Conservation (phyloP, 352 stramenopile genomes). For the Phytophthora pistaciae region DNA sequence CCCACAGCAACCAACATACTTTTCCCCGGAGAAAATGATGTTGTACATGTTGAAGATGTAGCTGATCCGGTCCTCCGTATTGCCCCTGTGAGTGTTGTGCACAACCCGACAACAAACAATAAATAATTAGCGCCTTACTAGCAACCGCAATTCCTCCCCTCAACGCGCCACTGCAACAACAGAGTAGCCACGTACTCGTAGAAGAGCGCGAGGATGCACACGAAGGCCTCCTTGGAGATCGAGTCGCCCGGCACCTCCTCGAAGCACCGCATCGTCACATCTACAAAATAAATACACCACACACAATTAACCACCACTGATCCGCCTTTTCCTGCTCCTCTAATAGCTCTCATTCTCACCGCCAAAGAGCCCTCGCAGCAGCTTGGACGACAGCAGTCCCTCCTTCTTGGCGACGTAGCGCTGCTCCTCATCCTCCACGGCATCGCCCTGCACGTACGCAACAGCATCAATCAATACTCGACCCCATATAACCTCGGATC, state of each 20-base stretch:
- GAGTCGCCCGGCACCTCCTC: conserved; percentile 59
- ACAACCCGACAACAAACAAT: conserved; percentile 20
- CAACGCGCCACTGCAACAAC: neutral
- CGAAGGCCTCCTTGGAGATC: conserved; percentile 80
- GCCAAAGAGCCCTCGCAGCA: conserved; percentile 79
- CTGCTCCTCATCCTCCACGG: conserved; percentile 71
- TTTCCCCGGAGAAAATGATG: conserved; percentile 74
- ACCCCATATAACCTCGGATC: neutral
- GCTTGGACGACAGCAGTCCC: conserved; percentile 77
- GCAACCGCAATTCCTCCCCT: neutral
- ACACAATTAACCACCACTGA: neutral
- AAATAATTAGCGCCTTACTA: too few species aligned
- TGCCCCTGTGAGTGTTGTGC: conserved; percentile 55
- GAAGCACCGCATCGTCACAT: conserved; percentile 73
- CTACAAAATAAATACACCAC: conserved; percentile 17
- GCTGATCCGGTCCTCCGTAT: conserved; percentile 89
- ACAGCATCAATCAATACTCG: neutral
- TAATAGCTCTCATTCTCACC: conserved; percentile 40
- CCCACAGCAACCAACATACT: conserved; percentile 42
- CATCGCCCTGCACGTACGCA: conserved; percentile 57
- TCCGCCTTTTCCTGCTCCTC: neutral
- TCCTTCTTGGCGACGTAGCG: conserved; percentile 75
- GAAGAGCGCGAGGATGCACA: conserved; percentile 71
- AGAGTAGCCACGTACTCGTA: conserved; percentile 66
- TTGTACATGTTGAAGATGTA: conserved; percentile 91